A percentile compares a stretch with the other conserved stretches of the same genome.
phyloP scores from a whole-genome alignment of 2,329 filamentous ascomycete species.

The Rutstroemia sydowiana region DNA sequence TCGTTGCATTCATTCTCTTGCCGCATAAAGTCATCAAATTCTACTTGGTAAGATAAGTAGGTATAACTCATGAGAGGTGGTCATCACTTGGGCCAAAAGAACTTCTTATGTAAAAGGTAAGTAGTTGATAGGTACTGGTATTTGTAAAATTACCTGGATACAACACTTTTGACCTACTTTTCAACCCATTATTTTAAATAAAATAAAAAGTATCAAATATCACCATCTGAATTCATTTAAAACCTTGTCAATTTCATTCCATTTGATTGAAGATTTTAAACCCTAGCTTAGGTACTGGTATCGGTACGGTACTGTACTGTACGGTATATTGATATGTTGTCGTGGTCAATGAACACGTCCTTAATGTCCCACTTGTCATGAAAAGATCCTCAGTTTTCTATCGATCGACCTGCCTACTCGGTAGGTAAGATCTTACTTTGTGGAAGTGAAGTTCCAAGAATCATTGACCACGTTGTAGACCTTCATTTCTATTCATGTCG shows the following conservation, averaged over 20 bases:
- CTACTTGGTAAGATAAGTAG: background rate
- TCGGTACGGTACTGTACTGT: no score
- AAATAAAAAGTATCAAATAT: no score
- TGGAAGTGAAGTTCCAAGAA: no score
- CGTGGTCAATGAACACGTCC: slow-evolving; percentile 1
- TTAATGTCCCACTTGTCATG: background rate
- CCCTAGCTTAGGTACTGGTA: no score
- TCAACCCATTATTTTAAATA: background rate
- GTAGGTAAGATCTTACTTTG: background rate
- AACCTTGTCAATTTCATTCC: background rate
- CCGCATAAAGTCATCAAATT: background rate
- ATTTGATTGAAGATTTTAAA: no score
- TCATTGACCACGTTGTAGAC: background rate
- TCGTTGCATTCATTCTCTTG: background rate
- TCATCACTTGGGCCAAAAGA: background rate
- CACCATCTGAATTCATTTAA: background rate
- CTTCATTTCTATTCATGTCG: background rate
- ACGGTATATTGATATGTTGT: background rate
- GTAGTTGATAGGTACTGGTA: background rate
- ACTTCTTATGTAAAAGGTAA: background rate
- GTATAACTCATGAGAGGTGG: background rate
- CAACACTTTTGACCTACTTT: background rate
- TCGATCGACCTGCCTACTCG: background rate
- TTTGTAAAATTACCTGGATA: background rate
- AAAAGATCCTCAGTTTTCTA: background rate